Conservation (phyloP, 306 rosid species). For the Castanopsis chinensis region DNA sequence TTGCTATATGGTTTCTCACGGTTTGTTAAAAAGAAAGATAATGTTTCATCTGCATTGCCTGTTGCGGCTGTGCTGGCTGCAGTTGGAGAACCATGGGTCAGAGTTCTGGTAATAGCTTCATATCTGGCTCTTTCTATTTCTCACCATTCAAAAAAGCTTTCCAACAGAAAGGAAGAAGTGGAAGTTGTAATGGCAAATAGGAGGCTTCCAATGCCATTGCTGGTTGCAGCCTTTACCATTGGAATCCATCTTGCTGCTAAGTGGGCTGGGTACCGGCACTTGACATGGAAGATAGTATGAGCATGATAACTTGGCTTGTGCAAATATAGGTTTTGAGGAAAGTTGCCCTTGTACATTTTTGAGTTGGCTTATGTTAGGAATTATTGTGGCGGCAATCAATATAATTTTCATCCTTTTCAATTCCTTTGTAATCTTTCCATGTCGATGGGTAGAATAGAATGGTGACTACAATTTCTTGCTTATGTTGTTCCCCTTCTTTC, state of each 20-base stretch:
- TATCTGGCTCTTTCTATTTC: slow-evolving; percentile 57
- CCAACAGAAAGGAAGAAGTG: slow-evolving; percentile 39
- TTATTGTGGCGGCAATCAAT: neutral
- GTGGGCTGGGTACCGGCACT: slow-evolving; percentile 90
- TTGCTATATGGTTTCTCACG: slow-evolving; percentile 64
- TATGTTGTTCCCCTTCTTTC: neutral
- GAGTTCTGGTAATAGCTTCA: slow-evolving; percentile 59
- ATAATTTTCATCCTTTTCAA: neutral
- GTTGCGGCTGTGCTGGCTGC: slow-evolving; percentile 79
- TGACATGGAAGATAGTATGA: slow-evolving; percentile 87
- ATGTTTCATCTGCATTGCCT: slow-evolving; percentile 78
- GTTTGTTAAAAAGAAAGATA: slow-evolving; percentile 57
- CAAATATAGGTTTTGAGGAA: neutral
- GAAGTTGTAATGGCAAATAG: slow-evolving; percentile 30
- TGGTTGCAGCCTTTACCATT: slow-evolving; percentile 72
- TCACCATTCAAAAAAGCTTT: slow-evolving; percentile 51
- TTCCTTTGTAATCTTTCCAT: neutral
- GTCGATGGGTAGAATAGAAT: neutral
- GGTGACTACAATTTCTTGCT: neutral
- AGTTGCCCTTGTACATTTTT: slow-evolving; percentile 6
- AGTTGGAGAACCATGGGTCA: slow-evolving; percentile 91
- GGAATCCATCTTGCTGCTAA: slow-evolving; percentile 78
- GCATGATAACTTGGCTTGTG: neutral
- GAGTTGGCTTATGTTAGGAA: neutral
- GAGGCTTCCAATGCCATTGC: slow-evolving; percentile 68